Conservation (phyloP, 371 early-diverging fungal genomes). For the Mortierella sp. region DNA sequence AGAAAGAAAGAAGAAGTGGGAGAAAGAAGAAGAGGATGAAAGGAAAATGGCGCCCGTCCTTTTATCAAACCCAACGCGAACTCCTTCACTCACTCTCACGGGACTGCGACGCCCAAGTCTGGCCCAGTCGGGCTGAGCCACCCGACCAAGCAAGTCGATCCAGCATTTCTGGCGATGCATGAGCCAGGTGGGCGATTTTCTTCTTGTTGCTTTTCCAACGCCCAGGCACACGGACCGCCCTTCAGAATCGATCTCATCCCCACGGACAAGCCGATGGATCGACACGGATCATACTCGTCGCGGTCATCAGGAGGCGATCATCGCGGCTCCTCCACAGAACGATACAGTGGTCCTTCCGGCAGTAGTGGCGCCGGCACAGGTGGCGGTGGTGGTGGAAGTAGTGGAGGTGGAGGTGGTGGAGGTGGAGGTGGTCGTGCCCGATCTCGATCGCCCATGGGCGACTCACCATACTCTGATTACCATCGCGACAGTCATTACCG, state of each 20-base stretch:
- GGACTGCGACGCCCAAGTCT: too few species aligned
- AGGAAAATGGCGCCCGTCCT: background rate
- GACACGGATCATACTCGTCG: slow-evolving; percentile 47
- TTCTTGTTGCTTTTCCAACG: background rate
- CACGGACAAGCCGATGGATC: slow-evolving; percentile 22
- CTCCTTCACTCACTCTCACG: too few species aligned
- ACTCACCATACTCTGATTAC: slow-evolving; percentile 31
- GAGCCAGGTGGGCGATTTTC: background rate
- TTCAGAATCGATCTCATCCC: background rate
- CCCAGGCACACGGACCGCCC: background rate
- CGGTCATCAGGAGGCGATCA: slow-evolving; percentile 39
- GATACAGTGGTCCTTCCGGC: slow-evolving; percentile 29
- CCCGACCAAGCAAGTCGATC: too few species aligned
- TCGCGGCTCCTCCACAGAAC: slow-evolving; percentile 46
- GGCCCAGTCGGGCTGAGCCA: too few species aligned
- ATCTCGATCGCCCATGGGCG: slow-evolving; percentile 44
- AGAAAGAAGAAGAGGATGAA: slow-evolving; percentile 9
- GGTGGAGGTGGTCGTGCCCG: slow-evolving; percentile 18
- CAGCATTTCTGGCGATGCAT: too few species aligned
- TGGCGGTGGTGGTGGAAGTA: slow-evolving; percentile 7
- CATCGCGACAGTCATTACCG: slow-evolving; percentile 49
- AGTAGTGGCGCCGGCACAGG: slow-evolving; percentile 6
- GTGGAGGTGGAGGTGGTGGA: slow-evolving; percentile 5
- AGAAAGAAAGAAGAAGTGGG: background rate
- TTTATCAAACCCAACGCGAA: too few species aligned